Percentiles rank a stretch among this genome's conserved stretches.
Evolutionary conservation across 108 stramenopile species (phyloP).

Genomic region (Chaetoceros tenuissimus): DNA sequence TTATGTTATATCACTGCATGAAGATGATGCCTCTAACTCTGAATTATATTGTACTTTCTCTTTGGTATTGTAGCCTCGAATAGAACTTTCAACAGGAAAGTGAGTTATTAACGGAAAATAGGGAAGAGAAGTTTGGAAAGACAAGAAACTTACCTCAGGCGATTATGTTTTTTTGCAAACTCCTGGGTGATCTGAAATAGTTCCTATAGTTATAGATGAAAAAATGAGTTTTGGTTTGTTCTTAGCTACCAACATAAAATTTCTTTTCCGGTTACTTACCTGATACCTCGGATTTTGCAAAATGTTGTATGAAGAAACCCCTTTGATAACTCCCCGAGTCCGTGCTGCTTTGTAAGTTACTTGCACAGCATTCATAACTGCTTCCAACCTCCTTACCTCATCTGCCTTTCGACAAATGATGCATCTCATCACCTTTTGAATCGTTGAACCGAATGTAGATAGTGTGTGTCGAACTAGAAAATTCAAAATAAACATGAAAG

Average conservation of each 20-base stretch:
- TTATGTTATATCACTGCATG: too few relatives aligned
- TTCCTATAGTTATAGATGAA: conserved; percentile 36
- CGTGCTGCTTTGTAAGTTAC: conserved; percentile 33
- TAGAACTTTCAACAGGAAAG: conserved; percentile 11
- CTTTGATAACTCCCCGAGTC: conserved; percentile 42
- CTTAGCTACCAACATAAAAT: not conserved
- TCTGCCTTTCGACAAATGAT: conserved; percentile 27
- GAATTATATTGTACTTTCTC: conserved; percentile 4
- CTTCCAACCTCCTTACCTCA: conserved; percentile 21
- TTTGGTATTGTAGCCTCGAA: conserved; percentile 27
- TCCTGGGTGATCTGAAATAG: conserved; percentile 41
- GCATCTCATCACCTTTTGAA: conserved; percentile 22
- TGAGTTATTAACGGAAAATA: not conserved
- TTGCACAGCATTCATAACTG: conserved; percentile 39
- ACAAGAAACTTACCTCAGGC: conserved; percentile 15
- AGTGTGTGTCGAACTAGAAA: conserved; percentile 16
- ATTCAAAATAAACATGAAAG: conserved; percentile 14
- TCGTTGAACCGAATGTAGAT: conserved; percentile 14
- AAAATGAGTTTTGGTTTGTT: too few relatives aligned
- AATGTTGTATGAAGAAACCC: conserved; percentile 38
- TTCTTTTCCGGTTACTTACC: too few relatives aligned
- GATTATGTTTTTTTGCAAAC: conserved; percentile 29
- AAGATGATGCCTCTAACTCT: too few relatives aligned
- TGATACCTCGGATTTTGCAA: conserved; percentile 36
- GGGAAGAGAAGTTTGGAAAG: not conserved